These are phyloP conservation scores for Alternaria dauci DNA, from an alignment of 2,329 filamentous ascomycete genomes.

Conservation along the genomic window DNA sequence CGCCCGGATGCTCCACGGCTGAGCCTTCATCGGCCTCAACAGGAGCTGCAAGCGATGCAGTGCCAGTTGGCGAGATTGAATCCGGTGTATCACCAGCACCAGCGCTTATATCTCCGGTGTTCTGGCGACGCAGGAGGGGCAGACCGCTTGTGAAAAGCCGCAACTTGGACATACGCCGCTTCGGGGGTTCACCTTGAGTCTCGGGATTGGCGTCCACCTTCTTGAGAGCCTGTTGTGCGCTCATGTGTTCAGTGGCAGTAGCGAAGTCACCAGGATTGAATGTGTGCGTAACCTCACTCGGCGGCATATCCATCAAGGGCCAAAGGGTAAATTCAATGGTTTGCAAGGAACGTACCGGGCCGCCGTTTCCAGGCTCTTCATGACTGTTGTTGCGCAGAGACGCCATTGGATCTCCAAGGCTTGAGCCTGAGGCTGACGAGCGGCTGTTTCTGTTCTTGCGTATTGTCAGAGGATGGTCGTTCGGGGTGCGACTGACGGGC, in stretches of 20 bases:
- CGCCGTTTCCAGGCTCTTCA: constrained; percentile 12
- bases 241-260: constrained; percentile 10
- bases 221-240: constrained; percentile 20
- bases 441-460: constrained; percentile 45
- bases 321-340: constrained; percentile 13
- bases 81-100: constrained; percentile 17
- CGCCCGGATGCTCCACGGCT: constrained; percentile 9
- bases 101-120: constrained; percentile 24
- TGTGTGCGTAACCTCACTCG: neutral
- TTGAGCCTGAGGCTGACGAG: constrained; percentile 41
- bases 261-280: neutral
- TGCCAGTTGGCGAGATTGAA: neutral
- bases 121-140: constrained; percentile 31
- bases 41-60: constrained; percentile 2
- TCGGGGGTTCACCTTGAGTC: constrained; percentile 1
- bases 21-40: neutral
- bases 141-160: constrained; percentile 31
- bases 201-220: constrained; percentile 8
- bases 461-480: constrained; percentile 42
- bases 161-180: constrained; percentile 28
- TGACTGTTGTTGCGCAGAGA: constrained; percentile 25
- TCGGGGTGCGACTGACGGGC: constrained; percentile 41
- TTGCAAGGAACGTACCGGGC: constrained; percentile 11
- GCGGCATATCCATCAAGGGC: constrained; percentile 22
- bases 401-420: constrained; percentile 23